phyloP scores from a whole-genome alignment of 495 filamentous ascomycete species.

The Acidomyces sp. region DNA sequence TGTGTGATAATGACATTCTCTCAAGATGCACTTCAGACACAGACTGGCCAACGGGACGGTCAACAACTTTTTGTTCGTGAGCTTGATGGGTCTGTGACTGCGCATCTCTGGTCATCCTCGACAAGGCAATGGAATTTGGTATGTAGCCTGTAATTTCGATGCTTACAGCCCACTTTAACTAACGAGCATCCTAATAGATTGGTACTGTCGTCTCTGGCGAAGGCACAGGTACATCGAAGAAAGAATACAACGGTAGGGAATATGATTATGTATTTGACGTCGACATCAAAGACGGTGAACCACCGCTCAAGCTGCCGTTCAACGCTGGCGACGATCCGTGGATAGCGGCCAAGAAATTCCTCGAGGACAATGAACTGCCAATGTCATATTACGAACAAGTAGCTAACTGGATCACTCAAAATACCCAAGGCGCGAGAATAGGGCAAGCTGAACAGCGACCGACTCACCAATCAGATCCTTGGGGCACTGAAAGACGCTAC shows the following conservation, averaged over 20 bases:
- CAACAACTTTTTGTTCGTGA: constrained; percentile 86
- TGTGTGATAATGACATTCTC: background rate
- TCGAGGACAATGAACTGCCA: constrained; percentile 79
- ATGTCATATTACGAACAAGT: constrained; percentile 86
- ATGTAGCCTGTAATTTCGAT: background rate
- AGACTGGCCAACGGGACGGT: constrained; percentile 80
- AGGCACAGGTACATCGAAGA: constrained; percentile 65
- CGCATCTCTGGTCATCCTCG: constrained; percentile 34
- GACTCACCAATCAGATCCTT: constrained; percentile 45
- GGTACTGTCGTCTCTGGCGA: constrained; percentile 87
- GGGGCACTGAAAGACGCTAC: constrained; percentile 66
- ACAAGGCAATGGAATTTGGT: constrained; percentile 61
- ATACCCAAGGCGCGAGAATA: constrained; percentile 74
- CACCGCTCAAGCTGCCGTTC: constrained; percentile 84
- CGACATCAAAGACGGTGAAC: constrained; percentile 91
- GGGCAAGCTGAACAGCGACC: constrained; percentile 36
- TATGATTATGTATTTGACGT: constrained; percentile 99
- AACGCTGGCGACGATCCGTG: constrained; percentile 89
- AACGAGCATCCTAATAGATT: constrained; percentile 26
- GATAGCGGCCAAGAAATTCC: constrained; percentile 81
- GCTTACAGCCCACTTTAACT: background rate
- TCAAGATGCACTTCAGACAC: constrained; percentile 58
- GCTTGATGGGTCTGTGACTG: constrained; percentile 52
- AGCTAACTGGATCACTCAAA: constrained; percentile 81
- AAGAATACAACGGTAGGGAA: constrained; percentile 65